Evolutionary conservation across 345 rosid genomes (phyloP), one percentile per base, ranked within the genome.

Genomic region (Geranium brycei): DNA sequence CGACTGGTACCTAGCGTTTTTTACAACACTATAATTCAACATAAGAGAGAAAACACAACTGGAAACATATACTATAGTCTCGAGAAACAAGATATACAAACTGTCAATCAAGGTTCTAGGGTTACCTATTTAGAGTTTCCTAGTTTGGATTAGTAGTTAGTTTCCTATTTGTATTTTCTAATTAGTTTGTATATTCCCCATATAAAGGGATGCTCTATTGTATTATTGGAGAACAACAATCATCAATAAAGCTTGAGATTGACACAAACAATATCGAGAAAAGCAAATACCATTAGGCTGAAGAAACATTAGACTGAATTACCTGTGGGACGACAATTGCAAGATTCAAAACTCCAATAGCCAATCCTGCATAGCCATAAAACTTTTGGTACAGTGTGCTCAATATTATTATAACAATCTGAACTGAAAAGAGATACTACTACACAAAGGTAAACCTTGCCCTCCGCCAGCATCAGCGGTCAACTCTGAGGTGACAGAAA

Each of bases 401-500:
- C 41, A 66, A 31, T 30, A 55, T 35, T 57, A 18, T 13, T 58
- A 31, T 28, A 59, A 8, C 47, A 57, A 67, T 60, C 14, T 28
- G n/a, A 55, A 30, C 41, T 35, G 5, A 4, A 67, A 19, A 16
- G 61, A 11, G 47, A 51, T n/a, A 31, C 41, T 60, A 57, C 28
- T 58, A n/a, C 51, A 19, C 40, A 38, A 17, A 62, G 16, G 28
- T 19, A 69, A 63, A 90, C 96, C 99, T 84, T 88, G 95, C 62
- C 97, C 96, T 17, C 99, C 96, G 7, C 95, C 96, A 1, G 99
- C 87, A 69, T 87, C 95, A 77, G 96, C 95, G 66, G 95, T 85
- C 76, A 93, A 74, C 76, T 93, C 96, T 57, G 97, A 86, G 28
- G 96, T 93, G 73, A 90, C 83, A 31, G 99, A 85, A 81, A 88